Percentiles rank a stretch among this genome's conserved stretches.
Conservation (phyloP, 768 basidiomycete genomes). For the Xanthoconium purpureum region DNA sequence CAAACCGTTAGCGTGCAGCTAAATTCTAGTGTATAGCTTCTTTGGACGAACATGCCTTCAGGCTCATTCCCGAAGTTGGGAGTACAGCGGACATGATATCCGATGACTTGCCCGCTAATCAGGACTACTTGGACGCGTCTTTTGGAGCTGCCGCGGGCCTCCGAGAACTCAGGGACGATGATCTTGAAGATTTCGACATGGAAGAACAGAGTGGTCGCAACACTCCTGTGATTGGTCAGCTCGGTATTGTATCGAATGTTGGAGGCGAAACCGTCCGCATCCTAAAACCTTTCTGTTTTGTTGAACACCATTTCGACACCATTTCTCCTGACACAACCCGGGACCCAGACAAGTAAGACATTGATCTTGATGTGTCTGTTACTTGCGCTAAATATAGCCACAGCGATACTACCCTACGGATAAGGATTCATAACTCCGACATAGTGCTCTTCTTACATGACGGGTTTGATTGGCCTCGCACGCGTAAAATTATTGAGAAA, state of each 20-base stretch:
- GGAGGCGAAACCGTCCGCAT: conserved; percentile 88
- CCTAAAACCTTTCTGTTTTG: conserved; percentile 58
- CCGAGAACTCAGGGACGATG: conserved; percentile 68
- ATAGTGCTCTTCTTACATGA: conserved; percentile 77
- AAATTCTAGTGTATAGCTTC: conserved; percentile 45
- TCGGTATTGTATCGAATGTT: conserved; percentile 53
- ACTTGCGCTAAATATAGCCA: conserved; percentile 29
- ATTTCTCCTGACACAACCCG: conserved; percentile 54
- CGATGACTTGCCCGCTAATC: conserved; percentile 88
- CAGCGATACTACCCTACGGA: conserved; percentile 47
- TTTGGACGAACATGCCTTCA: conserved; percentile 83
- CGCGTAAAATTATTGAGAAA: conserved; percentile 82
- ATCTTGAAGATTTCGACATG: conserved; percentile 62
- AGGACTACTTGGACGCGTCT: conserved; percentile 82
- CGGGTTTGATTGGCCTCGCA: conserved; percentile 91
- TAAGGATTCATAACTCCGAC: conserved; percentile 60
- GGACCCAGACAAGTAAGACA: conserved; percentile 45
- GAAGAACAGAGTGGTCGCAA: conserved; percentile 16
- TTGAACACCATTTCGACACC: conserved; percentile 73
- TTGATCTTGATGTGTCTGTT: neutral
- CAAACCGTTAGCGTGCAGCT: neutral
- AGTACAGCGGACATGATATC: conserved; percentile 82
- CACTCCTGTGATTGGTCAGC: conserved; percentile 26
- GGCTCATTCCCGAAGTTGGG: conserved; percentile 68
- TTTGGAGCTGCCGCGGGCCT: conserved; percentile 78